Percentiles rank a stretch among this genome's conserved stretches.
phyloP scores from a whole-genome alignment of 306 rosid genomes.

The Cucumis cinereus region DNA sequence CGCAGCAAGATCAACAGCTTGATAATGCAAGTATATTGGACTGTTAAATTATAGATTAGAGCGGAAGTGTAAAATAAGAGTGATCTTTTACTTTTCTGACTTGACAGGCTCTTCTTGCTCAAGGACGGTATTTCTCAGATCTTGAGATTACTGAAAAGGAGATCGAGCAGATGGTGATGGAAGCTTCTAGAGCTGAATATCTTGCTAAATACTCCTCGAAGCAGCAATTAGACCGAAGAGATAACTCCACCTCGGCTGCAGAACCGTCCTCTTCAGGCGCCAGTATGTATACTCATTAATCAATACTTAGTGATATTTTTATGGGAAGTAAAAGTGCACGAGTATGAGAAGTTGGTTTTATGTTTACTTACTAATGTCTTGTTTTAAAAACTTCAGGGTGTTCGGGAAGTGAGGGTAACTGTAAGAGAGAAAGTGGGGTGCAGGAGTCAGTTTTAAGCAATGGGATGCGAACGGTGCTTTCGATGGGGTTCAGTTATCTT shows the following conservation, averaged over 20 bases:
- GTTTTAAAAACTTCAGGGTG: slow-evolving; percentile 24
- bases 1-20: slow-evolving; percentile 82
- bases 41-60: background rate
- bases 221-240: slow-evolving; percentile 42
- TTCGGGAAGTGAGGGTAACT: slow-evolving; percentile 38
- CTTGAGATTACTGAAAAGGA: slow-evolving; percentile 96
- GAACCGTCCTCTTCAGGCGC: slow-evolving; percentile 96
- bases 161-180: slow-evolving; percentile 83
- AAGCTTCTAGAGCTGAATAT: slow-evolving; percentile 80
- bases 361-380: background rate
- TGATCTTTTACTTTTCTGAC: background rate
- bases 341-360: background rate
- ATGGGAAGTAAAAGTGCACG: background rate
- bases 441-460: slow-evolving; percentile 41
- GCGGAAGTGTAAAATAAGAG: background rate
- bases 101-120: slow-evolving; percentile 84
- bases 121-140: slow-evolving; percentile 93
- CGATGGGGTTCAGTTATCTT: slow-evolving; percentile 87
- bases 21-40: slow-evolving; percentile 55
- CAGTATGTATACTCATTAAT: slow-evolving; percentile 31
- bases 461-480: slow-evolving; percentile 47
- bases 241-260: slow-evolving; percentile 64
- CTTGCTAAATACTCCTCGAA: slow-evolving; percentile 38
- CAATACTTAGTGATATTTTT: background rate
- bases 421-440: slow-evolving; percentile 25